Base-by-base conservation (phyloP, 129 eudicot genomes). In the Smallanthus sonchifolius region DNA sequence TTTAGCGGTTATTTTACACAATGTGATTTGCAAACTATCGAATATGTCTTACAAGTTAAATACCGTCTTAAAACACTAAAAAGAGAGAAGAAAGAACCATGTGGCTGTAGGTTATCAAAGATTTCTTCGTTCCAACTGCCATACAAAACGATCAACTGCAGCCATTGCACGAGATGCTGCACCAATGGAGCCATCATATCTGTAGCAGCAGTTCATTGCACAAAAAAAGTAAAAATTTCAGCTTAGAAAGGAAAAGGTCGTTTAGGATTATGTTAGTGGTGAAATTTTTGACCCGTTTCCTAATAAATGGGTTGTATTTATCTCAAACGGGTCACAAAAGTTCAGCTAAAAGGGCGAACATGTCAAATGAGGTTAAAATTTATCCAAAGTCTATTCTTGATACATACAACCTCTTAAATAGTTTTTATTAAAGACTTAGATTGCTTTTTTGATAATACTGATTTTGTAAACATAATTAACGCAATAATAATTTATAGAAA, bases 171-270 rank as follows among this genome's bases (percentile, higher is more conserved):
- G 84, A 69, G 98, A 90, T 60, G 97, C 99, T 68, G 96, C 78
- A 40, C 96, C 99, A 72, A 94, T 88, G 69, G 99, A 95, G 71
- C 99, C 99, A 55, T 95, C 92, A 36, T 95, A 95, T 79, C 99
- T 95, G 84, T 38, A 76, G 37, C 65, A 76, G 37, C 65, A 67
- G n/a, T 36, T 65, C 81, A 72, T 62, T 67, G 24, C 65, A 47
- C 40, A 79, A 73, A 40, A 47, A 4, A 34, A 44, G 43, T 35
- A 60, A 39, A 44, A 40, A 5, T 42, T 59, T 35, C 32, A 74
- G 43, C 28, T 16, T 72, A 34, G 19, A 47, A 62, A 17, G 42
- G 16, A 28, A 76, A 65, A 24, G 32, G 14, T 63, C 52, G 6
- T 16, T 67, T 16, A 4, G 28, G 66, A 40, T 30, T 47, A 75